Evolutionary conservation across 2,329 filamentous ascomycete species (phyloP), one percentile per base, ranked within the genome.

Genomic region (Calonectria honghensis): DNA sequence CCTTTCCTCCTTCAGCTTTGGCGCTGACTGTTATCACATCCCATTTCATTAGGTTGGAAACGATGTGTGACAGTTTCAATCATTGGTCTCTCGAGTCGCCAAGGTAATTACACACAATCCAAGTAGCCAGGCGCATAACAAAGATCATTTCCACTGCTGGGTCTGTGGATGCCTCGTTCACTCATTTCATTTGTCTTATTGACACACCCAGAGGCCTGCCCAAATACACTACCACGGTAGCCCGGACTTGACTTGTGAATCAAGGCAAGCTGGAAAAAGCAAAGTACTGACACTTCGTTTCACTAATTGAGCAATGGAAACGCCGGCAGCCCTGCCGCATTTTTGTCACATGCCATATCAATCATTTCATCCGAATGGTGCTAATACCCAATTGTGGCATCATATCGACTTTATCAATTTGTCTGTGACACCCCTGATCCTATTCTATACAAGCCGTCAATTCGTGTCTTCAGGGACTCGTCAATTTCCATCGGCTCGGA

Each of bases 381-480:
- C 6, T 18, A 37, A 37, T 50, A 35, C n/a, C 54, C 59, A 51
- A 70, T 41, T 70, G 66, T 73, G 59, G 61, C 66, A 51, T 35
- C 39, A 67, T 70, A 41, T 41, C 35, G 35, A 63, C 27, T 63
- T 31, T 29, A 64, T 75, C 72, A 77, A 78, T 77, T 78, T 68
- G 74, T 69, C 59, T 68, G 73, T 54, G 61, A 75, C 73, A 78
- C 66, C 57, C 57, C 41, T 68, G 41, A 52, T 78, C 73, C 69
- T 75, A 76, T 72, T 68, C 57, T 78, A 81, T 78, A 74, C 76
- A 79, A 70, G 59, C 66, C 31, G 20, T 48, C 63, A 48, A 41
- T 45, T 64, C 52, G 37, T 57, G 65, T 67, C 54, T 27, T 57
- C 51, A 64, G 66, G 51, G 52, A 54, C 24, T 35, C 68, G 63